These are phyloP conservation scores for Theobroma grandiflorum DNA, from an alignment of 441 rosid genomes.

Conservation along the genomic window DNA sequence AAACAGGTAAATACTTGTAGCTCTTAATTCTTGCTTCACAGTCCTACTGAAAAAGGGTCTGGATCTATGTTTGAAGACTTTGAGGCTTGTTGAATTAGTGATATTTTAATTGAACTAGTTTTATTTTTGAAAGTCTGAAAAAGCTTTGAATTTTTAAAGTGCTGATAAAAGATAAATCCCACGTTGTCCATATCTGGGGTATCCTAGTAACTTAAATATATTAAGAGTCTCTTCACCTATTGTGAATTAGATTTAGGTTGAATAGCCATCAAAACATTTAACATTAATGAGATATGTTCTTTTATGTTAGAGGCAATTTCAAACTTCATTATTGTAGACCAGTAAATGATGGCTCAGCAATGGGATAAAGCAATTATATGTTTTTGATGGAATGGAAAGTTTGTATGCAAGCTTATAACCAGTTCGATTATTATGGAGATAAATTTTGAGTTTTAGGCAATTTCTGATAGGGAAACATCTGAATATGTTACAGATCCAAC, in stretches of 20 bases:
- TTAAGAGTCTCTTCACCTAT: not conserved
- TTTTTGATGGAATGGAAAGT: slow-evolving; percentile 7
- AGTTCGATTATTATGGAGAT: not conserved
- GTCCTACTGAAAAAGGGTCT: not conserved
- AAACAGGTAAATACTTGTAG: slow-evolving; percentile 57
- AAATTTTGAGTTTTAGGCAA: not conserved
- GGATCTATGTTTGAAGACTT: not conserved
- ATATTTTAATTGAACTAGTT: not conserved
- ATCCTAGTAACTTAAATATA: not conserved
- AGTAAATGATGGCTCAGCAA: not conserved
- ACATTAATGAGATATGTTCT: not conserved
- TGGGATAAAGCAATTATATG: not conserved
- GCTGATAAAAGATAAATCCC: not conserved
- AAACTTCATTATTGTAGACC: not conserved
- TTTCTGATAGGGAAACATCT: slow-evolving; percentile 30
- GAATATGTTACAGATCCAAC: slow-evolving; percentile 63
- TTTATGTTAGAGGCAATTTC: slow-evolving; percentile 12
- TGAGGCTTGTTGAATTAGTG: not conserved
- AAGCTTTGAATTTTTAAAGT: not conserved
- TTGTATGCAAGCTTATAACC: not conserved
- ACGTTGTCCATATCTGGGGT: not conserved
- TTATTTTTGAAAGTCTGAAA: slow-evolving; percentile 14
- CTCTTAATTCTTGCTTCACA: slow-evolving; percentile 11
- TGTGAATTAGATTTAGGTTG: not conserved
- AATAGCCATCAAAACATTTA: not conserved